These are phyloP conservation scores for Wickerhamiella siamensis DNA, from an alignment of 805 yeast species.

Conservation along the genomic window DNA sequence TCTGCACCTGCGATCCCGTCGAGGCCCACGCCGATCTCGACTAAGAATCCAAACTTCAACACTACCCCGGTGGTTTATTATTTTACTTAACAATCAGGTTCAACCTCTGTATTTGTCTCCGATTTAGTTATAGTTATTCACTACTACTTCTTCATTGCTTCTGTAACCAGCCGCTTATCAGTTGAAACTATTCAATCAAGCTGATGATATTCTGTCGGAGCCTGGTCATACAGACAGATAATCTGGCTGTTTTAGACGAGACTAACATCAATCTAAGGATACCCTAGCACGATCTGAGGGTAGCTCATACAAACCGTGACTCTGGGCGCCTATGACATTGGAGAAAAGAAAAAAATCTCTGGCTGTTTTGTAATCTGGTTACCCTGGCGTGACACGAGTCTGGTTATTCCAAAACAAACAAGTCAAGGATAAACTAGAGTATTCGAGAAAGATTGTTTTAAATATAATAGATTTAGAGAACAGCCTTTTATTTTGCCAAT, in stretches of 20 bases:
- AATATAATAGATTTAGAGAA: too few species aligned
- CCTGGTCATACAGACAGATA: slow-evolving; percentile 1
- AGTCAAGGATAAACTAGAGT: too few species aligned
- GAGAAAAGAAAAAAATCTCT: slow-evolving; percentile 3
- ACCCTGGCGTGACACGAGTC: background rate
- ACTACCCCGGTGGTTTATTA: background rate
- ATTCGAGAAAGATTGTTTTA: too few species aligned
- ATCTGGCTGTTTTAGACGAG: background rate
- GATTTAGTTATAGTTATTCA: background rate
- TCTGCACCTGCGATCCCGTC: slow-evolving; percentile 65
- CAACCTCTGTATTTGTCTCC: background rate
- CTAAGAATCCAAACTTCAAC: background rate
- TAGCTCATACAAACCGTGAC: slow-evolving; percentile 19
- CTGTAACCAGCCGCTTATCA: background rate
- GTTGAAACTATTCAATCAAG: background rate
- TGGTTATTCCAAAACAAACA: too few species aligned
- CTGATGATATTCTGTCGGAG: background rate
- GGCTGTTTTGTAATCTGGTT: background rate
- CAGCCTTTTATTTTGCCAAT: too few species aligned
- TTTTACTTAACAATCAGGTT: background rate
- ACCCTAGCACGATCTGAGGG: slow-evolving; percentile 22
- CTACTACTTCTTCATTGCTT: background rate
- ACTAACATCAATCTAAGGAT: slow-evolving; percentile 17
- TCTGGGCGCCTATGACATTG: slow-evolving; percentile 23
- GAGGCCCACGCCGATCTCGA: slow-evolving; percentile 11